These are phyloP conservation scores for Hanseniaspora osmophila DNA, from an alignment of 805 yeast species.

Conservation along the genomic window DNA sequence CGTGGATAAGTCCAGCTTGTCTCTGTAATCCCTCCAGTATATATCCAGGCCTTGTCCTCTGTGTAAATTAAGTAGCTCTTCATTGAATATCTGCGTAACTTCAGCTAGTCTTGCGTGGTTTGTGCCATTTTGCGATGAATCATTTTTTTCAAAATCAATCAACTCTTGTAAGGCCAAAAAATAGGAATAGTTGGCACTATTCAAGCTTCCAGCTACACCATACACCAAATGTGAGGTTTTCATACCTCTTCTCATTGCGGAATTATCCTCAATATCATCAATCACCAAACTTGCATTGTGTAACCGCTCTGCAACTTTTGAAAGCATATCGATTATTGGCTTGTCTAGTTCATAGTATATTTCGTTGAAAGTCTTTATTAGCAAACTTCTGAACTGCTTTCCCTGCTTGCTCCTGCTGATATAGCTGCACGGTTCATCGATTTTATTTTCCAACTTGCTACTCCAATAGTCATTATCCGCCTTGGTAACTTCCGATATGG, in stretches of 20 bases:
- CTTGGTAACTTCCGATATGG: neutral
- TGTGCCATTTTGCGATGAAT: slow-evolving; percentile 6
- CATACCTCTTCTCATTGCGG: slow-evolving; percentile 56
- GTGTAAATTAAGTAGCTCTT: slow-evolving; percentile 70
- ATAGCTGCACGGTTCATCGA: neutral
- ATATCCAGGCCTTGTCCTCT: slow-evolving; percentile 84
- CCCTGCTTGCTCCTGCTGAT: neutral
- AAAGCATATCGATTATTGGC: slow-evolving; percentile 19
- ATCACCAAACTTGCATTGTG: slow-evolving; percentile 58
- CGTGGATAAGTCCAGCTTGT: slow-evolving; percentile 18
- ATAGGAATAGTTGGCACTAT: slow-evolving; percentile 72
- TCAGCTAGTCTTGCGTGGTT: slow-evolving; percentile 10
- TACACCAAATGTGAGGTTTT: slow-evolving; percentile 67
- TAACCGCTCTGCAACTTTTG: slow-evolving; percentile 38
- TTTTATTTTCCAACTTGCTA: neutral
- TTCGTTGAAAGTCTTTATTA: neutral
- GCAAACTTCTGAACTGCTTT: neutral
- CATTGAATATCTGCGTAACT: slow-evolving; percentile 34
- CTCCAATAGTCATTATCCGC: neutral
- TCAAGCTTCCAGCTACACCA: slow-evolving; percentile 71
- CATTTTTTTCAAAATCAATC: slow-evolving; percentile 14
- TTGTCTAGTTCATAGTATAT: neutral
- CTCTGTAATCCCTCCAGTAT: slow-evolving; percentile 62
- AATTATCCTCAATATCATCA: slow-evolving; percentile 81
- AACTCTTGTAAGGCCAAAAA: slow-evolving; percentile 51